These are phyloP conservation scores for Solanum pennellii DNA, from an alignment of 257 asterid genomes.

Conservation along the genomic window DNA sequence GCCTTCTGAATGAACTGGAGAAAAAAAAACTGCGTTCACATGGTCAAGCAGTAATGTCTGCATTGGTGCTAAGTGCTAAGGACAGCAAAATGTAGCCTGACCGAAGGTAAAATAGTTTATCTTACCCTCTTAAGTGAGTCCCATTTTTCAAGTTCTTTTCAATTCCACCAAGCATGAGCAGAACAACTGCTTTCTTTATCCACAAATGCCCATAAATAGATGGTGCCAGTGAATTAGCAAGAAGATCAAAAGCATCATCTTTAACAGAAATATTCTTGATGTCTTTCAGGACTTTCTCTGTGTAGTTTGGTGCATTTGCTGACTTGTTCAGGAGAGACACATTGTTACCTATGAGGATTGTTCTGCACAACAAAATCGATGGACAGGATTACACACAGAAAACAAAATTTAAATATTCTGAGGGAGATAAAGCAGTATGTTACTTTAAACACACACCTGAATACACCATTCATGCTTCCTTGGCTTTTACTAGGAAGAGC, in stretches of 20 bases:
- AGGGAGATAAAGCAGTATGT: not conserved
- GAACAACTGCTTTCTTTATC: slow-evolving; percentile 89
- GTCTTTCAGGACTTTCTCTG: slow-evolving; percentile 64
- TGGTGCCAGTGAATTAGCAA: slow-evolving; percentile 90
- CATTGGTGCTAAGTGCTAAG: not conserved
- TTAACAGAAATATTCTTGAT: slow-evolving; percentile 63
- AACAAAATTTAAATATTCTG: not conserved
- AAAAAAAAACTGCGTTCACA: not conserved
- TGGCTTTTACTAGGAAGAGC: slow-evolving; percentile 87
- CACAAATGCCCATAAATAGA: slow-evolving; percentile 88
- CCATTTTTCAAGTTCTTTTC: slow-evolving; percentile 95
- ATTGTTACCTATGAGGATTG: slow-evolving; percentile 85
- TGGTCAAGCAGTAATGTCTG: not conserved
- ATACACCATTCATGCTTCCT: slow-evolving; percentile 90
- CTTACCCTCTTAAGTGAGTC: slow-evolving; percentile 94
- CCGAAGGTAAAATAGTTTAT: not conserved
- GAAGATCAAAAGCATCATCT: slow-evolving; percentile 70
- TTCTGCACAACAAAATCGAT: slow-evolving; percentile 35
- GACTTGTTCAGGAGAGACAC: slow-evolving; percentile 82
- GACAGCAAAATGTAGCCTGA: not conserved
- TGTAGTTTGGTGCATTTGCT: slow-evolving; percentile 59
- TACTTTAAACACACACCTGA: slow-evolving; percentile 42
- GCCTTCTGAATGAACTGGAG: not conserved
- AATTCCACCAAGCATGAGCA: slow-evolving; percentile 92
- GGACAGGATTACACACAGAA: not conserved